Percentiles rank a stretch among this genome's conserved stretches.
phyloP scores from a whole-genome alignment of 768 basidiomycete genomes.

The Mrakia gelida region DNA sequence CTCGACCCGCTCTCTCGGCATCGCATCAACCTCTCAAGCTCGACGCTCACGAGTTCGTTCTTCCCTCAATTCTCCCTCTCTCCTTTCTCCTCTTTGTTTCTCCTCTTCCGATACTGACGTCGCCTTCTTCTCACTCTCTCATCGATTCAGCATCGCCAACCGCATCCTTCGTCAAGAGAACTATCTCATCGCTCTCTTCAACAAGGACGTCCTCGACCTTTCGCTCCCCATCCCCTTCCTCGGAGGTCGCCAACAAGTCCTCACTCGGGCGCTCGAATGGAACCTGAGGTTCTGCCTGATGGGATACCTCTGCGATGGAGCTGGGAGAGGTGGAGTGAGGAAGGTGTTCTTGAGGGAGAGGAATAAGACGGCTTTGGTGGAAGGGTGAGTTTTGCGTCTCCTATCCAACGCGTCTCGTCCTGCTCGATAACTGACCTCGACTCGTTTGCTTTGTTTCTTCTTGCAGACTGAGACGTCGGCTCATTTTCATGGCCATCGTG shows the following conservation, averaged over 20 bases:
- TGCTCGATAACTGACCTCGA: background rate
- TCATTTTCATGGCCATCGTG: conserved; percentile 94
- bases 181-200: conserved; percentile 95
- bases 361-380: conserved; percentile 69
- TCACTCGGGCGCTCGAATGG: conserved; percentile 94
- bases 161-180: conserved; percentile 98
- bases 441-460: background rate
- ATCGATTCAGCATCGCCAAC: conserved; percentile 34
- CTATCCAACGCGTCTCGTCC: background rate
- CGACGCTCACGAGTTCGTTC: conserved; percentile 77
- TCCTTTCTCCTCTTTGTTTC: background rate
- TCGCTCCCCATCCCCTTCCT: conserved; percentile 56
- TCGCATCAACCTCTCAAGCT: conserved; percentile 58
- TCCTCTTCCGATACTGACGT: background rate
- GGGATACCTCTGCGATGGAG: conserved; percentile 88
- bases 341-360: conserved; percentile 85
- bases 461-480: conserved; percentile 68
- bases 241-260: conserved; percentile 39
- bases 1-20: conserved; percentile 33
- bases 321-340: conserved; percentile 66
- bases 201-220: conserved; percentile 89
- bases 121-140: background rate
- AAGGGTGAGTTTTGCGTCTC: conserved; percentile 61
- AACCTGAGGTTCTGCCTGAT: conserved; percentile 92
- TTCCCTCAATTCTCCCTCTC: background rate